A percentile compares a stretch with the other conserved stretches of the same genome.
Evolutionary conservation across 106 monocot species (phyloP).

Genomic region (Platanthera zijinensis): DNA sequence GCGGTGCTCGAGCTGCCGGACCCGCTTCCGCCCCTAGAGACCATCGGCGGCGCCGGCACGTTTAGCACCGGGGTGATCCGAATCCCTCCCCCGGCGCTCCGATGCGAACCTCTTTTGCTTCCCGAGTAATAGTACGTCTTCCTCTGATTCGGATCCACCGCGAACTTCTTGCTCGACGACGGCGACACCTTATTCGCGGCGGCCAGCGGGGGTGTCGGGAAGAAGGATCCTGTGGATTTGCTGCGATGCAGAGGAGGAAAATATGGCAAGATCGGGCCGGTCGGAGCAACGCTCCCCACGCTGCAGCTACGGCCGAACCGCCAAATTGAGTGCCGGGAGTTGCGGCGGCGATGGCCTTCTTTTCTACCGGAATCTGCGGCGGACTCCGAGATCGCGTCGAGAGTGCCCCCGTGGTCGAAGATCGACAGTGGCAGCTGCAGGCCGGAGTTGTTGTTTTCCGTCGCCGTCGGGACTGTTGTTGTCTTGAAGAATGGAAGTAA

Average conservation of each 20-base stretch:
- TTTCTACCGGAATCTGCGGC: background rate
- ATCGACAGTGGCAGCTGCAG: background rate
- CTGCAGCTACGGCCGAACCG: conserved; percentile 6
- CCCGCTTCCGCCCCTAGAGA: background rate
- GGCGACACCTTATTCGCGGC: background rate
- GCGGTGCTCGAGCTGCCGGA: background rate
- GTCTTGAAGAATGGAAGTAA: conserved; percentile 6
- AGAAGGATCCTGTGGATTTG: conserved; percentile 2
- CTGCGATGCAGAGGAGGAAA: background rate
- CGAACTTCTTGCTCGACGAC: background rate
- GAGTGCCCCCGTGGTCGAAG: background rate
- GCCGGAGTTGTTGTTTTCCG: background rate
- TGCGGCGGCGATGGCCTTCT: background rate
- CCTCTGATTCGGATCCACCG: background rate
- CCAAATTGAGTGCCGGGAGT: background rate
- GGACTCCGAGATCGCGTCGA: background rate
- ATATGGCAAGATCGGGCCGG: background rate
- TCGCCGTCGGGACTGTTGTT: background rate
- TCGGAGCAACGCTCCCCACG: background rate
- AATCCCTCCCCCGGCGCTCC: background rate
- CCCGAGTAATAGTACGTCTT: conserved; percentile 5
- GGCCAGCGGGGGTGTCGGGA: background rate
- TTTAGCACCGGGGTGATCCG: conserved; percentile 8
- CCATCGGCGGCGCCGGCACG: conserved; percentile 3
- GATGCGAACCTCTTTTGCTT: conserved; percentile 5